Evolutionary conservation across 108 stramenopile genomes (phyloP), one percentile per base, ranked within the genome.

Genomic region (Nitzschia sp.): DNA sequence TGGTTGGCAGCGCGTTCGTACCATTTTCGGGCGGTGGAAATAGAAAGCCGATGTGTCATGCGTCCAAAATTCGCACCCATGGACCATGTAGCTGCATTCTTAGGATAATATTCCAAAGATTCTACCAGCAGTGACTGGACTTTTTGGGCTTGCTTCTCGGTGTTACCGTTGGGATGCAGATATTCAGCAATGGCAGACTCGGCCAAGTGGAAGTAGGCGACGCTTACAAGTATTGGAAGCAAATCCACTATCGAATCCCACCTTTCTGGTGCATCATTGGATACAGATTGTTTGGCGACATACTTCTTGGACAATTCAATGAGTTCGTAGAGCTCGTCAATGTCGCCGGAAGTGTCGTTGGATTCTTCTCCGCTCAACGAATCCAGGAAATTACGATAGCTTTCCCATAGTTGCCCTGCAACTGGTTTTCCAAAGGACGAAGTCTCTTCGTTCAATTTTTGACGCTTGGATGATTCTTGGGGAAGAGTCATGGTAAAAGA

Each of bases 251-350:
- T 34, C 2, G 75, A 65, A 3, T 25, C 2, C 21, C 21, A 52
- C 4, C 13, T 23, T 52, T 52, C 50, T 3, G 32, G 26, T 59
- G 32, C 31, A 21, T 63, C 11, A 6, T 41, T 13, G n/a, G n/a
- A n/a, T 13, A 41, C 13, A 6, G 38, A 41, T 13, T 41, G 6
- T 6, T 9, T 41, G 13, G 32, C 13, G 50, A 64, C 28, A 32
- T 28, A 44, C 45, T 41, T 23, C 27, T 36, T 33, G 54, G 41
- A 27, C 56, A 75, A 52, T 19, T 72, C 67, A 19, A 83, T 46
- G 1, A 87, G 33, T 72, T 92, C 86, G 8, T 84, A 58, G 41
- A 88, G 46, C 54, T 91, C 87, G 53, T 88, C 90, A 36, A 80
- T 64, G 48, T 85, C 88, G 13, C 78, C 82, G n/a, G n/a, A n/a